These are phyloP conservation scores for Saccharomycopsis malanga DNA, from an alignment of 805 yeast species.

Conservation along the genomic window DNA sequence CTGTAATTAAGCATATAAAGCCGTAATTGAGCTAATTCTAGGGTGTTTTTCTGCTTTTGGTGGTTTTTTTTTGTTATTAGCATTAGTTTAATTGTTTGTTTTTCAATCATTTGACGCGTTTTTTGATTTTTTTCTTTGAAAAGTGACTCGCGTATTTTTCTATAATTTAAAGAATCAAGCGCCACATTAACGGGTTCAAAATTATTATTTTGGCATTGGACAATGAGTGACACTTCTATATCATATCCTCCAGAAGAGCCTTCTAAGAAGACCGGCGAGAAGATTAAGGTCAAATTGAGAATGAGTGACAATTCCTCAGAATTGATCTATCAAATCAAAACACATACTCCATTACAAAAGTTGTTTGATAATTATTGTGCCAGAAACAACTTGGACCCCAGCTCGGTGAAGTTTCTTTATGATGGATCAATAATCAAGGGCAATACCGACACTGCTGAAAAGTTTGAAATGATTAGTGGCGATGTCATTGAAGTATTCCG, in stretches of 20 bases:
- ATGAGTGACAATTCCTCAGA: conserved; percentile 18
- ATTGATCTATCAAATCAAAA: conserved; percentile 16
- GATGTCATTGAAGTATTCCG: conserved; percentile 16
- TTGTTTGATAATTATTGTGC: conserved; percentile 18
- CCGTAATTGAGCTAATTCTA: no score
- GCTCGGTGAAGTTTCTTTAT: conserved; percentile 12
- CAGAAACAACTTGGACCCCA: conserved; percentile 14
- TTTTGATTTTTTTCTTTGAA: background rate
- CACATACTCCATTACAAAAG: conserved; percentile 7
- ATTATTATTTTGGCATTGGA: background rate
- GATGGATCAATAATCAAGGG: conserved; percentile 11
- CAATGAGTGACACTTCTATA: conserved; percentile 4
- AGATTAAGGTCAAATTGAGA: conserved; percentile 14
- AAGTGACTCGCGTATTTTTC: background rate
- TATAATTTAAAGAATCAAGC: no score
- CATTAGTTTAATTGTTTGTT: background rate
- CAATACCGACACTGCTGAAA: conserved; percentile 11
- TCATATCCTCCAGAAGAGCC: conserved; percentile 1
- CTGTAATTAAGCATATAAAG: no score
- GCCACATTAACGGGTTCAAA: no score
- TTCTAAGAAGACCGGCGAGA: conserved; percentile 4
- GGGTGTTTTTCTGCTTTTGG: no score
- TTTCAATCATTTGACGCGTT: background rate
- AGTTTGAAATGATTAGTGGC: conserved; percentile 15
- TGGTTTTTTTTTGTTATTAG: no score